Percentiles rank a stretch among this genome's conserved stretches.
Conservation (phyloP, 2,329 filamentous ascomycete genomes). For the Verticillium zaregamsianum region DNA sequence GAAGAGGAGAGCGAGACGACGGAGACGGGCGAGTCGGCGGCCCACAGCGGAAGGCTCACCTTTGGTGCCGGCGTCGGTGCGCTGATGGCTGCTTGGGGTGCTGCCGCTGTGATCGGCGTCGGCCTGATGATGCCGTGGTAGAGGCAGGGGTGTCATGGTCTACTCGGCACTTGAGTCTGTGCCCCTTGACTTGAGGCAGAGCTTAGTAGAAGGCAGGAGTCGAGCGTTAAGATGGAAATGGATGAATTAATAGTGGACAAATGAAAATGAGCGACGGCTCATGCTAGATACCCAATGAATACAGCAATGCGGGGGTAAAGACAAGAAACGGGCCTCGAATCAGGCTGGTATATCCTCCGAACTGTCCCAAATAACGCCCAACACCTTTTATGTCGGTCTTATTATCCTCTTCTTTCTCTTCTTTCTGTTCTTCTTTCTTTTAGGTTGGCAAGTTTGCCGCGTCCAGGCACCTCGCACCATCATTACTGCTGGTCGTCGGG, state of each 20-base stretch:
- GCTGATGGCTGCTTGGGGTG: neutral
- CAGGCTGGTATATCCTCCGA: neutral
- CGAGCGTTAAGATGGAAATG: neutral
- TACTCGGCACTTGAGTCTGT: neutral
- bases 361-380: neutral
- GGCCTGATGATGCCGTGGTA: neutral
- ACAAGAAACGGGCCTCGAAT: neutral
- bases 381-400: neutral
- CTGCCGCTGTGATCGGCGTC: neutral
- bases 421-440: neutral
- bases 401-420: too few relatives aligned
- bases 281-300: neutral
- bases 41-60: neutral
- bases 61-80: neutral
- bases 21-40: neutral
- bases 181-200: neutral
- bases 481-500: slow-evolving; percentile 2
- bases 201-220: neutral
- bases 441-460: neutral
- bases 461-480: slow-evolving; percentile 9
- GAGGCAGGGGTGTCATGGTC: neutral
- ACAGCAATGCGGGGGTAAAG: too few relatives aligned
- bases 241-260: neutral
- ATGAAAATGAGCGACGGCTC: neutral
- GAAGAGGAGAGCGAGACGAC: neutral